A percentile compares a stretch with the other conserved stretches of the same genome.
phyloP scores from a whole-genome alignment of 192 early-diverging fungal genomes.

The Linnemannia schmuckeri region DNA sequence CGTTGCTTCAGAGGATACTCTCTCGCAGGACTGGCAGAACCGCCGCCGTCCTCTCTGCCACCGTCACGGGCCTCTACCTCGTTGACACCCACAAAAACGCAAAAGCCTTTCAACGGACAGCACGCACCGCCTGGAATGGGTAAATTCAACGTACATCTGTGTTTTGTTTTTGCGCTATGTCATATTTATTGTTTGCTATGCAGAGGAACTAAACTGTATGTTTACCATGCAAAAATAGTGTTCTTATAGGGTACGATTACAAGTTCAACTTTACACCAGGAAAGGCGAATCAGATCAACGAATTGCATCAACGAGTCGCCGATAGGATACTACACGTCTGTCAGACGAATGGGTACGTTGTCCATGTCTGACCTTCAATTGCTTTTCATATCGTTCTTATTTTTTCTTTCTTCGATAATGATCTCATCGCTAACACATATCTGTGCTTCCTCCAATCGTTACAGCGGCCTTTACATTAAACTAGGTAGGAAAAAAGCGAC shows the following conservation, averaged over 20 bases:
- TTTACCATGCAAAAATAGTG: conserved; percentile 18
- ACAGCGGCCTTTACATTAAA: conserved; percentile 90
- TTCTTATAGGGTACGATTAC: conserved; percentile 75
- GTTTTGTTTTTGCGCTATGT: not conserved
- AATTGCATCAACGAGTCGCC: conserved; percentile 81
- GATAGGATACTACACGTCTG: conserved; percentile 82
- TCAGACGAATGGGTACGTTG: conserved; percentile 74
- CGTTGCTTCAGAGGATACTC: conserved; percentile 38
- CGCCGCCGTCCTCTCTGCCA: conserved; percentile 21
- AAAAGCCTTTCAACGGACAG: conserved; percentile 59
- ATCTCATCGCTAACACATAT: not conserved
- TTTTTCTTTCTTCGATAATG: not conserved
- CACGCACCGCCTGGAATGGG: conserved; percentile 65
- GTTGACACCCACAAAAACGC: conserved; percentile 63
- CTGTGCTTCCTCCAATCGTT: not conserved
- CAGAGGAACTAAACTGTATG: not conserved
- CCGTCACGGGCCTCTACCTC: conserved; percentile 54
- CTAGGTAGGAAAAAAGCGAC: conserved; percentile 14
- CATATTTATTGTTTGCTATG: not conserved
- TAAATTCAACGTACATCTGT: conserved; percentile 16
- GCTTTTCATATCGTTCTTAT: not conserved
- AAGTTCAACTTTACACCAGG: conserved; percentile 85
- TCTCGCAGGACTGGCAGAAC: conserved; percentile 25
- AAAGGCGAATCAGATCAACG: conserved; percentile 71
- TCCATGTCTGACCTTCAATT: not conserved